Evolutionary conservation across 257 asterid species (phyloP).

Genomic region (Gentiana straminea): DNA sequence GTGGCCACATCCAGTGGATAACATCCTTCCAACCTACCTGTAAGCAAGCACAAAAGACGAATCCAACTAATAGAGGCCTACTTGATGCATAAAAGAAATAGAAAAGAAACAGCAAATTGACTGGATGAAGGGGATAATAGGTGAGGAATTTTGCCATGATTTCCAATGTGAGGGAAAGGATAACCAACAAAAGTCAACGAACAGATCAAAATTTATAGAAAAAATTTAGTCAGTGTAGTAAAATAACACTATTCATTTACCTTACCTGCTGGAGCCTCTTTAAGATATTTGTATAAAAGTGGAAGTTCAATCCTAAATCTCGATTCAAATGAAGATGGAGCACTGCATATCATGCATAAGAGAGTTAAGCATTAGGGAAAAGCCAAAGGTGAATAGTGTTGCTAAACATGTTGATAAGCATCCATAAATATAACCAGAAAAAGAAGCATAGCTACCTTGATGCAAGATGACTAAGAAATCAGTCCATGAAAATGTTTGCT

Average conservation of each 20-base stretch:
- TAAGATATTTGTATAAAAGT: constrained; percentile 65
- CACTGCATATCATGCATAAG: constrained; percentile 36
- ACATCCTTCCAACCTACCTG: constrained; percentile 93
- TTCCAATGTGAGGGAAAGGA: not conserved
- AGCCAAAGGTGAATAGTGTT: not conserved
- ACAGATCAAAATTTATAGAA: not conserved
- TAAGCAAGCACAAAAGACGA: constrained; percentile 7
- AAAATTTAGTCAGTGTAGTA: too few relatives aligned
- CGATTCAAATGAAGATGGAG: constrained; percentile 88
- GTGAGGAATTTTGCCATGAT: not conserved
- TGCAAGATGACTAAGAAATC: too few relatives aligned
- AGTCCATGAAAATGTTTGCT: too few relatives aligned
- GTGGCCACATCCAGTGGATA: constrained; percentile 98
- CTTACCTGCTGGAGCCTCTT: constrained; percentile 68
- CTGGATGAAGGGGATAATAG: not conserved
- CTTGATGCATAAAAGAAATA: constrained; percentile 2
- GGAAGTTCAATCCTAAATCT: constrained; percentile 63
- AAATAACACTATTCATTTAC: constrained; percentile 19
- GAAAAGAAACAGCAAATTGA: not conserved
- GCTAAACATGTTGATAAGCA: not conserved
- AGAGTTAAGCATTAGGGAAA: constrained; percentile 13
- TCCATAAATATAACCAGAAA: too few relatives aligned
- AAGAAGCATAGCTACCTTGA: too few relatives aligned
- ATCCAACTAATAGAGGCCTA: not conserved
- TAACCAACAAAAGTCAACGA: not conserved